Evolutionary conservation across 441 rosid genomes (phyloP).

Genomic region (Brassica hybrid): DNA sequence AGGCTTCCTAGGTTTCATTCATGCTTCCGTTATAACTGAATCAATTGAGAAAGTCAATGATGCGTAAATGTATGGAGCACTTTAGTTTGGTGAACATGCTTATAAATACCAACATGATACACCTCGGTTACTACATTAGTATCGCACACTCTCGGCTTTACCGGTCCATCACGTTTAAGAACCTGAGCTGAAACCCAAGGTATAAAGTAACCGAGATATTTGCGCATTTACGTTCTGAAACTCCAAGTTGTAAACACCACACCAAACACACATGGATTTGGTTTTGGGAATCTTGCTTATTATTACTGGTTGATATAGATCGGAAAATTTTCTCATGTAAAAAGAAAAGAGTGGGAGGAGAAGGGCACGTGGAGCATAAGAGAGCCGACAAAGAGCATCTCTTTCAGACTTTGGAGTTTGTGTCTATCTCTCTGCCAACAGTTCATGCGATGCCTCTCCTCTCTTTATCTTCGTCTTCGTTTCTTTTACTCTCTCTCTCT

Average conservation of each 20-base stretch:
- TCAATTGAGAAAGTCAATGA: slow-evolving; percentile 16
- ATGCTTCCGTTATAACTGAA: neutral
- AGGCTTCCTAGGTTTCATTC: neutral
- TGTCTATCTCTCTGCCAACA: slow-evolving; percentile 33
- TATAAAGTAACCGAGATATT: neutral
- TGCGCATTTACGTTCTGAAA: slow-evolving; percentile 1
- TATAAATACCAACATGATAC: neutral
- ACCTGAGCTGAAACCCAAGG: neutral
- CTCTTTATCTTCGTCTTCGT: neutral
- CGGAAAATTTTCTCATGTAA: too few species aligned
- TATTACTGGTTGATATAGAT: slow-evolving; percentile 7
- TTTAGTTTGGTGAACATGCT: slow-evolving; percentile 13
- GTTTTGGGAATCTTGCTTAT: slow-evolving; percentile 2
- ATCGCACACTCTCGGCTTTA: neutral
- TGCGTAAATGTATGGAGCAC: neutral
- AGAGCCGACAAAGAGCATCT: slow-evolving; percentile 45
- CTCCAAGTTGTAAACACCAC: neutral
- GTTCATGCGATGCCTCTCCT: slow-evolving; percentile 36
- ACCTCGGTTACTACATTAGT: slow-evolving; percentile 4
- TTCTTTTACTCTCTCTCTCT: slow-evolving; percentile 29
- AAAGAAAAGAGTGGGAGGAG: slow-evolving; percentile 19
- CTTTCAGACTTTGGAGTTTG: slow-evolving; percentile 39
- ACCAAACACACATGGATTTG: neutral
- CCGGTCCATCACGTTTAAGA: neutral
- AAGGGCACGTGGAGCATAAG: slow-evolving; percentile 44